Evolutionary conservation across 352 stramenopile genomes (phyloP).

Genomic region (Phytopythium chamaehyphon): DNA sequence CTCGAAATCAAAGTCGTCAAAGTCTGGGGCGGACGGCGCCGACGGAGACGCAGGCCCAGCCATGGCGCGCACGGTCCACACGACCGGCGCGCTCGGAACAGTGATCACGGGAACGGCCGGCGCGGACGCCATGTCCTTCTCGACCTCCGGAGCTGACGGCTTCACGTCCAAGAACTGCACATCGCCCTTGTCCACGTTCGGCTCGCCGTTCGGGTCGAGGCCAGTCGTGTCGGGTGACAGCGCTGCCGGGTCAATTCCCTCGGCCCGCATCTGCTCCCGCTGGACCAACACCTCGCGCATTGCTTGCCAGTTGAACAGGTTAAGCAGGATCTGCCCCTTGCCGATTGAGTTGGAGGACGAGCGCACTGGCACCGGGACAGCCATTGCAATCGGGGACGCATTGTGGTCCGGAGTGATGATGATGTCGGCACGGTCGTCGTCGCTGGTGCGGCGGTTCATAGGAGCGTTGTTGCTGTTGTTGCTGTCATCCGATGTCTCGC

Average conservation of each 20-base stretch:
- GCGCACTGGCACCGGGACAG: conserved; percentile 19
- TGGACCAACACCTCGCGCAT: conserved; percentile 46
- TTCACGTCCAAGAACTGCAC: conserved; percentile 46
- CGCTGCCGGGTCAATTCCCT: conserved; percentile 25
- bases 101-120: conserved; percentile 24
- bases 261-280: conserved; percentile 41
- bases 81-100: conserved; percentile 14
- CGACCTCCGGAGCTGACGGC: conserved; percentile 22
- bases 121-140: conserved; percentile 18
- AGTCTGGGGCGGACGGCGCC: conserved; percentile 20
- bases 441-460: conserved; percentile 12
- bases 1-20: conserved; percentile 21
- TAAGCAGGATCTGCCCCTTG: conserved; percentile 31
- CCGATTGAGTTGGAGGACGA: conserved; percentile 5
- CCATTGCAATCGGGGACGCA: conserved; percentile 24
- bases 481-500: conserved; percentile 8
- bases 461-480: conserved; percentile 1
- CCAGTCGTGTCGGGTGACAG: conserved; percentile 29
- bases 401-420: conserved; percentile 23
- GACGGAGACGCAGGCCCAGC: conserved; percentile 21
- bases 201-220: not conserved
- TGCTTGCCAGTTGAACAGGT: conserved; percentile 55
- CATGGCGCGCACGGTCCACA: conserved; percentile 26
- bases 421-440: conserved; percentile 13
- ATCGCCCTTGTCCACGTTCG: conserved; percentile 14